A percentile compares a stretch with the other conserved stretches of the same genome.
Conservation (phyloP, 306 rosid species). For the Myrica gale region DNA sequence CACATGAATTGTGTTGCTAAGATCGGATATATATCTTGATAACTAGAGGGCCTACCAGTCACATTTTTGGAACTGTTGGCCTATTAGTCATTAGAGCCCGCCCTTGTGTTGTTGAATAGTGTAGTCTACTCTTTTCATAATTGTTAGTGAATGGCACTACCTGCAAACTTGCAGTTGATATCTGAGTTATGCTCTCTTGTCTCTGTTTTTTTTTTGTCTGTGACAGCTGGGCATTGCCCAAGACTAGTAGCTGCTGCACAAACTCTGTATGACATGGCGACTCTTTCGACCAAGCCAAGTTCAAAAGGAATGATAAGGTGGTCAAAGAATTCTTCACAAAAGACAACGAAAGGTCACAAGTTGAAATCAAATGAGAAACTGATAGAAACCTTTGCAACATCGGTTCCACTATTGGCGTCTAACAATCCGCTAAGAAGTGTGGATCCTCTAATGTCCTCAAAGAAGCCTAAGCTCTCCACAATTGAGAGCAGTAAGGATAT, state of each 20-base stretch:
- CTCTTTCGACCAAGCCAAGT: slow-evolving; percentile 38
- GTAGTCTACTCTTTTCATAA: background rate
- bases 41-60: background rate
- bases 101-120: background rate
- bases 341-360: slow-evolving; percentile 65
- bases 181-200: slow-evolving; percentile 2
- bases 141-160: background rate
- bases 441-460: slow-evolving; percentile 52
- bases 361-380: slow-evolving; percentile 56
- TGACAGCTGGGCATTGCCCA: slow-evolving; percentile 63
- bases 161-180: slow-evolving; percentile 10
- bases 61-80: background rate
- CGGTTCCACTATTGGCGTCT: slow-evolving; percentile 39
- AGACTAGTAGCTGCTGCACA: slow-evolving; percentile 65
- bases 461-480: slow-evolving; percentile 65
- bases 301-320: slow-evolving; percentile 59
- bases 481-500: slow-evolving; percentile 47
- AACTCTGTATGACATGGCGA: slow-evolving; percentile 68
- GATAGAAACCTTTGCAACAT: slow-evolving; percentile 41
- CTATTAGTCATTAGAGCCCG: background rate
- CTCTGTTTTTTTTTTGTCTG: slow-evolving; percentile 30
- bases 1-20: background rate
- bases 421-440: slow-evolving; percentile 38
- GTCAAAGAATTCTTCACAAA: slow-evolving; percentile 78
- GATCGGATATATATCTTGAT: slow-evolving; percentile 1